These are phyloP conservation scores for Aureobasidium leucospermi DNA, from an alignment of 2,329 filamentous ascomycete genomes.

Conservation along the genomic window DNA sequence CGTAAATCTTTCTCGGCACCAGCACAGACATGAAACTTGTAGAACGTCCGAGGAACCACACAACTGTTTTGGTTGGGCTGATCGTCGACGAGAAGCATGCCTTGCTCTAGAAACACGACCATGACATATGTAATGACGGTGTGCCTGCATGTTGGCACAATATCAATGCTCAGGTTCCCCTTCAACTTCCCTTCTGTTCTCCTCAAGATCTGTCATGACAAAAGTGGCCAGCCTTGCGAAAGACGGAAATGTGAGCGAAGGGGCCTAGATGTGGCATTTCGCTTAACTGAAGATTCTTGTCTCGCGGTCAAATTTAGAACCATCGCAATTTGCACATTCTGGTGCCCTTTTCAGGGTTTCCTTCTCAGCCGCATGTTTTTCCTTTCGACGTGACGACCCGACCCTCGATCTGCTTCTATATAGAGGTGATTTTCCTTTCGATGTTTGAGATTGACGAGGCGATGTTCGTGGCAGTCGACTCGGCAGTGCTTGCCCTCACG, in stretches of 20 bases:
- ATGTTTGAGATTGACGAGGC: background rate
- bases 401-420: background rate
- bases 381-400: background rate
- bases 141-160: background rate
- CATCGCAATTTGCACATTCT: background rate
- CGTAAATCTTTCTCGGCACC: background rate
- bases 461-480: background rate
- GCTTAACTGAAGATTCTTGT: background rate
- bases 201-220: background rate
- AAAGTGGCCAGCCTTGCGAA: background rate
- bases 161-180: background rate
- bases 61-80: background rate
- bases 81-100: background rate
- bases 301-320: conserved; percentile 1
- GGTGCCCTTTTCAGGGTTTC: background rate
- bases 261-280: background rate
- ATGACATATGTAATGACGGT: background rate
- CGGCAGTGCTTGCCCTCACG: background rate
- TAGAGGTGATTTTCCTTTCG: background rate
- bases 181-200: background rate
- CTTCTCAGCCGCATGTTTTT: background rate
- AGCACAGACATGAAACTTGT: background rate
- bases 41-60: background rate
- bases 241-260: background rate
- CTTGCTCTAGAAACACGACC: background rate